Evolutionary conservation across 1,139 yeast genomes (phyloP).

Genomic region (Hemisphaericaspora lyxosophila): DNA sequence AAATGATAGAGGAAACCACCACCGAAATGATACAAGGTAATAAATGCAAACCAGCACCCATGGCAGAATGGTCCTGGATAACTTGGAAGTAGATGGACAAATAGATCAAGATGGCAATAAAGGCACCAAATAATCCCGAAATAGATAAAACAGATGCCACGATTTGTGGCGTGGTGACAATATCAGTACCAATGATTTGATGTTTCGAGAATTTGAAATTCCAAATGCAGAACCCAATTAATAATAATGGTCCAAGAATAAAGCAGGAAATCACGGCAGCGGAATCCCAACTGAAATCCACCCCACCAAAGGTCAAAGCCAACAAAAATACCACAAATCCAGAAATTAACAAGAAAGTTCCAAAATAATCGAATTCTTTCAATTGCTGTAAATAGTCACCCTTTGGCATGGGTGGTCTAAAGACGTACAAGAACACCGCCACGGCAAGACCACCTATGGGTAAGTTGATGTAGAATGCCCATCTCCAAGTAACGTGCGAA

Average conservation of each 20-base stretch:
- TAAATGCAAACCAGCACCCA: slow-evolving; percentile 40
- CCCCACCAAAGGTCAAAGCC: slow-evolving; percentile 45
- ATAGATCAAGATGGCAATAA: slow-evolving; percentile 28
- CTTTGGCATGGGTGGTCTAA: slow-evolving; percentile 34
- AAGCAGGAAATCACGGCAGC: slow-evolving; percentile 48
- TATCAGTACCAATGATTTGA: slow-evolving; percentile 30
- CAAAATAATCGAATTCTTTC: slow-evolving; percentile 48
- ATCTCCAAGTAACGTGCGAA: slow-evolving; percentile 54
- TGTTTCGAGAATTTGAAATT: slow-evolving; percentile 25
- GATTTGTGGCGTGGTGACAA: slow-evolving; percentile 25
- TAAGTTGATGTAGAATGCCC: slow-evolving; percentile 67
- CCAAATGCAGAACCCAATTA: slow-evolving; percentile 24
- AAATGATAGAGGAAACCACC: slow-evolving; percentile 27
- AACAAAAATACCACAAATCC: slow-evolving; percentile 44
- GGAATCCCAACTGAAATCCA: slow-evolving; percentile 51
- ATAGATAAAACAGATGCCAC: slow-evolving; percentile 23
- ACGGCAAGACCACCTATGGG: slow-evolving; percentile 39
- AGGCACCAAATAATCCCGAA: slow-evolving; percentile 24
- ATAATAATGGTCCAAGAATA: slow-evolving; percentile 39
- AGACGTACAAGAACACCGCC: slow-evolving; percentile 24
- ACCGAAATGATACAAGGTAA: slow-evolving; percentile 39
- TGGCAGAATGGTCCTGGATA: slow-evolving; percentile 30
- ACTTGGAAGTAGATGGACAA: slow-evolving; percentile 40
- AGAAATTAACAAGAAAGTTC: slow-evolving; percentile 45
- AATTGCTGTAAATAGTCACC: slow-evolving; percentile 28